These are phyloP conservation scores for Beta macrorhiza DNA, from an alignment of 179 eudicot species.

Conservation along the genomic window DNA sequence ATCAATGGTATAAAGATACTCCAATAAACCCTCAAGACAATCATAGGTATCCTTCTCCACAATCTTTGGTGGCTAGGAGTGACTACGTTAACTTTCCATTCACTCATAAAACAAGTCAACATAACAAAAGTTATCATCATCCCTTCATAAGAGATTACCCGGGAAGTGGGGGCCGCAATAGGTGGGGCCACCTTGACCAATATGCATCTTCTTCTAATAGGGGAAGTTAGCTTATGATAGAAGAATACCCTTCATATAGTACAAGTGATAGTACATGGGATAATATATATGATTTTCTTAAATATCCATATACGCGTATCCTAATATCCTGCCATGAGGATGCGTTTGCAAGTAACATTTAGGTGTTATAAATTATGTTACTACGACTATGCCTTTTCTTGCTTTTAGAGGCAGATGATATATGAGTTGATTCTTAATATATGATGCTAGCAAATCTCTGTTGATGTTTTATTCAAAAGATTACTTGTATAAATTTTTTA, in stretches of 20 bases:
- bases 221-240: neutral
- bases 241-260: conserved; percentile 12
- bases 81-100: conserved; percentile 6
- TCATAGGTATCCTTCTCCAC: conserved; percentile 3
- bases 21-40: conserved; percentile 26
- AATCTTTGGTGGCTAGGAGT: neutral
- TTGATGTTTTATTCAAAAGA: too few relatives aligned
- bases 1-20: conserved; percentile 15
- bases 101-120: conserved; percentile 6
- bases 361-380: too few relatives aligned
- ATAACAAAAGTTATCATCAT: conserved; percentile 8
- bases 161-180: conserved; percentile 38
- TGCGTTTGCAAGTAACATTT: too few relatives aligned
- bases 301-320: too few relatives aligned
- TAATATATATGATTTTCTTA: too few relatives aligned
- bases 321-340: too few relatives aligned
- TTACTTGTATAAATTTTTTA: too few relatives aligned
- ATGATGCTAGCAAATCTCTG: too few relatives aligned
- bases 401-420: too few relatives aligned
- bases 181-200: conserved; percentile 35
- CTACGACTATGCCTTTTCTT: too few relatives aligned
- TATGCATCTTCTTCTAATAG: neutral
- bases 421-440: too few relatives aligned
- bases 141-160: conserved; percentile 28
- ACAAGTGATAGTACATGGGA: conserved; percentile 4